These are phyloP conservation scores for Fusarium tanahbumbuense DNA, from an alignment of 2,329 filamentous ascomycete genomes.

Conservation along the genomic window DNA sequence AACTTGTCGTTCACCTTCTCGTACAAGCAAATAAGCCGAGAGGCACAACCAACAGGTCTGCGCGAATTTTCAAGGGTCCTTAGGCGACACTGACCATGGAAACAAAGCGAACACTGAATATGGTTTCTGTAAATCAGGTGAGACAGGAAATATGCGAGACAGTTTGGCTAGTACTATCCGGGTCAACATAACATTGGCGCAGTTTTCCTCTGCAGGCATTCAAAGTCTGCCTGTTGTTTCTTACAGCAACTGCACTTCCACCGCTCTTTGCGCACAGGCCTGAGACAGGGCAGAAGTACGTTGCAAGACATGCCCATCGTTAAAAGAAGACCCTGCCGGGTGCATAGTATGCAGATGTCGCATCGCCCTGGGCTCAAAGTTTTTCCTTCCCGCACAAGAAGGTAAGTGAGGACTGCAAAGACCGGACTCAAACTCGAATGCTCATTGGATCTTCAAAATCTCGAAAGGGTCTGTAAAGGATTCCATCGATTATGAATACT, in stretches of 20 bases:
- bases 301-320: not conserved
- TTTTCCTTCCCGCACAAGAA: not conserved
- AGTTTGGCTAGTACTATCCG: constrained; percentile 11
- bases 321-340: not conserved
- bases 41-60: constrained; percentile 20
- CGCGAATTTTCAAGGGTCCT: constrained; percentile 5
- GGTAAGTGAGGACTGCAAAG: not conserved
- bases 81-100: not conserved
- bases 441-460: constrained; percentile 2
- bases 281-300: not conserved
- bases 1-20: constrained; percentile 9
- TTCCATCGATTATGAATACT: constrained; percentile 27
- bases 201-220: constrained; percentile 9
- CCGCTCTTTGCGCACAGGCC: constrained; percentile 43
- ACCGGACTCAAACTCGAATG: not conserved
- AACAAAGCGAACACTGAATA: not conserved
- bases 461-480: constrained; percentile 16
- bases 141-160: constrained; percentile 39
- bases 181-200: constrained; percentile 20
- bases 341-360: not conserved
- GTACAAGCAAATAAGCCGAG: not conserved
- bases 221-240: constrained; percentile 5
- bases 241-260: constrained; percentile 18
- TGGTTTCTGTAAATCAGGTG: constrained; percentile 39
- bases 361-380: not conserved